Conservation (phyloP, 1,284 basidiomycete genomes). For the Phenoliferia sp. region DNA sequence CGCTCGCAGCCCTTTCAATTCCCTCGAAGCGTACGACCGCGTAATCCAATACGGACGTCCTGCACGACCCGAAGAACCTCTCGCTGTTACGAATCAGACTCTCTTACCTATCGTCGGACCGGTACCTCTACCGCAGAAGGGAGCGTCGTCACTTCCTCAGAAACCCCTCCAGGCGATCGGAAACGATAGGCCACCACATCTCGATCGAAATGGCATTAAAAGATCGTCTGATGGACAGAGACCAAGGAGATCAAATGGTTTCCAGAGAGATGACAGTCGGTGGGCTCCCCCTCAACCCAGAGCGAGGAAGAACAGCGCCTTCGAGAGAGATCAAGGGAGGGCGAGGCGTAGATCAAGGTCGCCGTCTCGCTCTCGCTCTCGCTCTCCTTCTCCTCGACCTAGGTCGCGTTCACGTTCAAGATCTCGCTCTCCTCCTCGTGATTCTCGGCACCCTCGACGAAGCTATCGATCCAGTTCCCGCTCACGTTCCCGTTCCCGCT, state of each 20-base stretch:
- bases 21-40: slow-evolving; percentile 29
- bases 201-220: no score
- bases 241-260: no score
- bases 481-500: not conserved
- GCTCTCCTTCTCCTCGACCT: not conserved
- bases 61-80: not conserved
- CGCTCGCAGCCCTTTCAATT: slow-evolving; percentile 30
- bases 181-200: no score
- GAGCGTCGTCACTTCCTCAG: not conserved
- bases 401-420: not conserved
- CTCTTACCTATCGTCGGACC: not conserved
- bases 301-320: no score
- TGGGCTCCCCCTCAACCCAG: no score
- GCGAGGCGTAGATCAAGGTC: not conserved
- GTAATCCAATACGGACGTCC: slow-evolving; percentile 31
- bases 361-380: not conserved
- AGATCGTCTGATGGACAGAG: no score
- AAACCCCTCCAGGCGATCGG: no score
- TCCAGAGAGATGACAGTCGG: not conserved
- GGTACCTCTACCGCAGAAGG: not conserved
- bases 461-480: not conserved
- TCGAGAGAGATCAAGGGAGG: no score
- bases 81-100: not conserved
- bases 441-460: not conserved
- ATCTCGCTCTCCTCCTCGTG: not conserved